A percentile compares a stretch with the other conserved stretches of the same genome.
These are phyloP conservation scores for Geotrichum europaeum DNA, from an alignment of 1,139 yeast genomes.

Conservation along the genomic window DNA sequence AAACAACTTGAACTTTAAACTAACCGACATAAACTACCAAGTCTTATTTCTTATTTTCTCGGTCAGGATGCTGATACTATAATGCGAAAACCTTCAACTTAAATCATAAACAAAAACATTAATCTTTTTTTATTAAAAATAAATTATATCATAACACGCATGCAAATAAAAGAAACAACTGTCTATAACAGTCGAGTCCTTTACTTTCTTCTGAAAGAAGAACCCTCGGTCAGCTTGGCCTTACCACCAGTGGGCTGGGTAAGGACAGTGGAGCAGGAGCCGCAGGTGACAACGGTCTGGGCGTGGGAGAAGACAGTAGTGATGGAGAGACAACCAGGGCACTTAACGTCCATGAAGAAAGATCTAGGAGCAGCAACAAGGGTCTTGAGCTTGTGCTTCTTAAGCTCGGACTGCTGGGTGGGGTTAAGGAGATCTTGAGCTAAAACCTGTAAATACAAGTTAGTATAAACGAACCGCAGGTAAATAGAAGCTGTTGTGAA, in stretches of 20 bases:
- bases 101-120: not conserved
- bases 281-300: constrained; percentile 99
- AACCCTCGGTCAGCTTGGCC: constrained; percentile 98
- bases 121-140: not conserved
- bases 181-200: constrained; percentile 14
- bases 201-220: constrained; percentile 99
- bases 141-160: not conserved
- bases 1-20: too few relatives aligned
- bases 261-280: constrained; percentile 94
- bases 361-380: constrained; percentile 98
- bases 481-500: not conserved
- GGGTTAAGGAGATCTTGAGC: constrained; percentile 98
- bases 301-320: constrained; percentile 99
- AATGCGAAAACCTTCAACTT: not conserved
- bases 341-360: constrained; percentile 98
- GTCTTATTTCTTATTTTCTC: too few relatives aligned
- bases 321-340: constrained; percentile 98
- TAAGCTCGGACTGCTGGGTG: constrained; percentile 90
- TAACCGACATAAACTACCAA: too few relatives aligned
- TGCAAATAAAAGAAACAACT: not conserved
- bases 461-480: not conserved
- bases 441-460: constrained; percentile 53
- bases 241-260: constrained; percentile 99
- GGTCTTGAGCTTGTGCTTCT: constrained; percentile 95
- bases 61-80: not conserved